Evolutionary conservation across 306 rosid species (phyloP).

Genomic region (Styphnolobium japonicum): DNA sequence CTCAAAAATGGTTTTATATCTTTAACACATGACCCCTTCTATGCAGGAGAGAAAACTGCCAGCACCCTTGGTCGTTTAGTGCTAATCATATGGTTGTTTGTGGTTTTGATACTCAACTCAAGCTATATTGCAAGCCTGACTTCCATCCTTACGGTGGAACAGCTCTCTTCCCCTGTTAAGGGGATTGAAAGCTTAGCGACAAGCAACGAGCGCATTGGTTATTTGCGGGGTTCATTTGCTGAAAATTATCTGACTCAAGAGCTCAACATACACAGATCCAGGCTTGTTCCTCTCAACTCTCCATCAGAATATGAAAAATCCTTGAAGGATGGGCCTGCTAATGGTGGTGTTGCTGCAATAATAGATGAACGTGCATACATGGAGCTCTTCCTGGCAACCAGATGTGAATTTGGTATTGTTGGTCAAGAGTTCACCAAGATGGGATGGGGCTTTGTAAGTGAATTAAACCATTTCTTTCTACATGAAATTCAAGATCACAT

Average conservation of each 20-base stretch:
- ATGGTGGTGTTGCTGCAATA: conserved; percentile 75
- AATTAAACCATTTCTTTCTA: not conserved
- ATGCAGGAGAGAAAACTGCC: conserved; percentile 64
- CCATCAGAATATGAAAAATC: conserved; percentile 58
- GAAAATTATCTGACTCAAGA: conserved; percentile 54
- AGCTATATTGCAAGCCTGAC: conserved; percentile 84
- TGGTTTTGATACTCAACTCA: conserved; percentile 72
- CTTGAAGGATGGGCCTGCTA: conserved; percentile 54
- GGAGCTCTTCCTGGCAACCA: conserved; percentile 66
- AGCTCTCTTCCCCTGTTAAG: conserved; percentile 63
- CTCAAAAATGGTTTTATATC: not conserved
- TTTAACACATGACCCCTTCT: not conserved
- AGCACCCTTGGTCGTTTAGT: conserved; percentile 78
- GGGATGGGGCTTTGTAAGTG: conserved; percentile 92
- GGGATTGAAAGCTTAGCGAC: conserved; percentile 61
- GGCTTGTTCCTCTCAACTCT: conserved; percentile 57
- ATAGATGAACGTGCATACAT: conserved; percentile 73
- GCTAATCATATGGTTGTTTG: conserved; percentile 75
- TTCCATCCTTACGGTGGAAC: conserved; percentile 79
- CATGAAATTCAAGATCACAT: not conserved
- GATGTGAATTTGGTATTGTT: conserved; percentile 68
- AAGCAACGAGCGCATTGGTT: conserved; percentile 60
- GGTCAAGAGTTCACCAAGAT: conserved; percentile 88
- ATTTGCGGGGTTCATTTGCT: conserved; percentile 59
- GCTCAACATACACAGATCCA: conserved; percentile 50